These are phyloP conservation scores for Vitis rotundifolia DNA, from an alignment of 164 flowering plant species.

Conservation along the genomic window DNA sequence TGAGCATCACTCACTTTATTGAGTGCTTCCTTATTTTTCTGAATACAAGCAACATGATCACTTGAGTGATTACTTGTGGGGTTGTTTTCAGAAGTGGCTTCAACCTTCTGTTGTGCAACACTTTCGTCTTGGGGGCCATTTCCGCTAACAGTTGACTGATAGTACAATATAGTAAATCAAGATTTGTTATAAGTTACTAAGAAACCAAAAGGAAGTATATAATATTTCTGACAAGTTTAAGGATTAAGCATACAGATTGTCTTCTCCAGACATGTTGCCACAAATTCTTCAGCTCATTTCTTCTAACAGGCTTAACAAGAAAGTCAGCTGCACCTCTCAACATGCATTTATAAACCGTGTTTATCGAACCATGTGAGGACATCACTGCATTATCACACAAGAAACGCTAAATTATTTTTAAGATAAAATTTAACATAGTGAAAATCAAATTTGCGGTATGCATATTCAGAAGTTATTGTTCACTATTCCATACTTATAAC, in stretches of 20 bases:
- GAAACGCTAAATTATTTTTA: neutral
- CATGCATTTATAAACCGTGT: slow-evolving; percentile 86
- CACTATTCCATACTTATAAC: slow-evolving; percentile 79
- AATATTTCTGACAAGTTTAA: neutral
- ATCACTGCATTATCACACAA: slow-evolving; percentile 68
- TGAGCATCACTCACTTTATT: slow-evolving; percentile 87
- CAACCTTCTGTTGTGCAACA: slow-evolving; percentile 41
- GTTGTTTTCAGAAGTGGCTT: slow-evolving; percentile 51
- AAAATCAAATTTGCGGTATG: neutral
- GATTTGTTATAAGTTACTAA: neutral
- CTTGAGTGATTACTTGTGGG: slow-evolving; percentile 58
- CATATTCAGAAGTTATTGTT: neutral
- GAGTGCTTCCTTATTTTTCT: slow-evolving; percentile 40
- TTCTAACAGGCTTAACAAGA: slow-evolving; percentile 91
- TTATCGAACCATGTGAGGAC: slow-evolving; percentile 82
- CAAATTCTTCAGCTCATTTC: slow-evolving; percentile 83
- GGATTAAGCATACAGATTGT: slow-evolving; percentile 58
- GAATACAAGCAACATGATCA: slow-evolving; percentile 32
- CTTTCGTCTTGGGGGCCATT: slow-evolving; percentile 34
- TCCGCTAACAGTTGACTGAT: slow-evolving; percentile 31
- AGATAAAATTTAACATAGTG: neutral
- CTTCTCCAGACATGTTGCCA: slow-evolving; percentile 99
- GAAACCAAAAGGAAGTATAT: neutral
- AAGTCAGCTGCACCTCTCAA: slow-evolving; percentile 93
- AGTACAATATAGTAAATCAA: slow-evolving; percentile 3